Conservation (phyloP, 306 rosid species). For the Oemleria cerasiformis region DNA sequence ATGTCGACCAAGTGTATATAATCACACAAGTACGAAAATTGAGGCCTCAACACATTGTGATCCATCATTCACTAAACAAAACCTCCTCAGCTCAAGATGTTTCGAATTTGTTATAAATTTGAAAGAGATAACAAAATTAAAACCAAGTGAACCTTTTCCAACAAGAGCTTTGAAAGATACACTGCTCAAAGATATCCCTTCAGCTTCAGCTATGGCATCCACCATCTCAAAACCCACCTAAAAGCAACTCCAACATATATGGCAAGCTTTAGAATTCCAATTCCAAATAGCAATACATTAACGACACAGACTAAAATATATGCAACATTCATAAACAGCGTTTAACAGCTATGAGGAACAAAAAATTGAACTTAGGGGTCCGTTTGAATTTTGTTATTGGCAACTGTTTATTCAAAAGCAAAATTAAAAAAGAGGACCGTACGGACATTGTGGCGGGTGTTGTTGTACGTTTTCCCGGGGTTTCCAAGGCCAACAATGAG, state of each 20-base stretch:
- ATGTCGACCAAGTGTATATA: not conserved
- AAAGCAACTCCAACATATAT: not conserved
- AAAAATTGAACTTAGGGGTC: not conserved
- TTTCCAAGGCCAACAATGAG: slow-evolving; percentile 84
- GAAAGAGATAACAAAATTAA: not conserved
- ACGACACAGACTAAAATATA: not conserved
- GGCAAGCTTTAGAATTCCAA: not conserved
- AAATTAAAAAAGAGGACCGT: not conserved
- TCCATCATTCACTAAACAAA: not conserved
- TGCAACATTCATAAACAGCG: not conserved
- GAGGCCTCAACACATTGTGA: not conserved
- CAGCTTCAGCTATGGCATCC: slow-evolving; percentile 86
- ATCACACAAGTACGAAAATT: not conserved
- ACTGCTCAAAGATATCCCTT: slow-evolving; percentile 64
- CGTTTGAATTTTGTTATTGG: not conserved
- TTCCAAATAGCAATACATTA: not conserved
- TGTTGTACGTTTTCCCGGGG: slow-evolving; percentile 60
- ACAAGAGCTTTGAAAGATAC: slow-evolving; percentile 78
- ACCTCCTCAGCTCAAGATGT: no score
- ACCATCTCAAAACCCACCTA: slow-evolving; percentile 97
- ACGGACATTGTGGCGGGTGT: slow-evolving; percentile 73
- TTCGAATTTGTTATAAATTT: not conserved
- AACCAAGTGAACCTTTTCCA: slow-evolving; percentile 60
- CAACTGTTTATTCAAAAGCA: not conserved
- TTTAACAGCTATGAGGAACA: not conserved